These are phyloP conservation scores for Mimosa bimucronata DNA, from an alignment of 306 rosid genomes.

Conservation along the genomic window DNA sequence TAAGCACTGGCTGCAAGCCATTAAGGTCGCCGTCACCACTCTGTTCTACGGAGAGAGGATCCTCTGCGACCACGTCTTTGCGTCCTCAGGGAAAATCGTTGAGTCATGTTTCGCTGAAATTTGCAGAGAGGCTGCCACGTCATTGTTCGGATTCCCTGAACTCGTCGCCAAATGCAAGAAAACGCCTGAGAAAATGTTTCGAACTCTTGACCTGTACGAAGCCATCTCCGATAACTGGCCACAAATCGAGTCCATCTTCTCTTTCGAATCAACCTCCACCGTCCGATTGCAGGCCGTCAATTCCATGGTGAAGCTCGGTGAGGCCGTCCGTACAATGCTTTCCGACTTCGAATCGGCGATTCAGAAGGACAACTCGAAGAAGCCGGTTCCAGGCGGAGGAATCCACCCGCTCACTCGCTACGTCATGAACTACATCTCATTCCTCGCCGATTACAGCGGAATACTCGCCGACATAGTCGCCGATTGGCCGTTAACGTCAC, in stretches of 20 bases:
- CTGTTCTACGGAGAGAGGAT: conserved; percentile 64
- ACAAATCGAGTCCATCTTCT: conserved; percentile 64
- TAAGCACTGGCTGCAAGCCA: conserved; percentile 64
- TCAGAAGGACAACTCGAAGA: conserved; percentile 66
- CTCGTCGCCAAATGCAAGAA: conserved; percentile 71
- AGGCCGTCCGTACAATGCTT: conserved; percentile 53
- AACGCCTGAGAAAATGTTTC: conserved; percentile 80
- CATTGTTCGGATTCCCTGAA: conserved; percentile 70
- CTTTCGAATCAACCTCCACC: conserved; percentile 52
- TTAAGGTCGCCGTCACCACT: conserved; percentile 53
- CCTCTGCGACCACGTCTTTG: conserved; percentile 65
- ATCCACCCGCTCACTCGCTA: conserved; percentile 94
- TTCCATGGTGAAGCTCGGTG: conserved; percentile 52
- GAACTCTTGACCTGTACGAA: conserved; percentile 65
- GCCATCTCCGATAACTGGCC: conserved; percentile 60
- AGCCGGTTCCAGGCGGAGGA: conserved; percentile 70
- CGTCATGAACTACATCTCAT: conserved; percentile 75
- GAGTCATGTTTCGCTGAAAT: conserved; percentile 68
- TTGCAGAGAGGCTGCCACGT: conserved; percentile 53
- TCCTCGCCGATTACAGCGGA: conserved; percentile 68
- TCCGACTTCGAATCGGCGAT: conserved; percentile 71
- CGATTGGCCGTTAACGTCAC: conserved; percentile 54
- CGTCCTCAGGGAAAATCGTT: conserved; percentile 41
- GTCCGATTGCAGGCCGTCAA: conserved; percentile 48
- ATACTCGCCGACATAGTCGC: conserved; percentile 55